Evolutionary conservation across 257 asterid genomes (phyloP).

Genomic region (Jacaranda copaia): DNA sequence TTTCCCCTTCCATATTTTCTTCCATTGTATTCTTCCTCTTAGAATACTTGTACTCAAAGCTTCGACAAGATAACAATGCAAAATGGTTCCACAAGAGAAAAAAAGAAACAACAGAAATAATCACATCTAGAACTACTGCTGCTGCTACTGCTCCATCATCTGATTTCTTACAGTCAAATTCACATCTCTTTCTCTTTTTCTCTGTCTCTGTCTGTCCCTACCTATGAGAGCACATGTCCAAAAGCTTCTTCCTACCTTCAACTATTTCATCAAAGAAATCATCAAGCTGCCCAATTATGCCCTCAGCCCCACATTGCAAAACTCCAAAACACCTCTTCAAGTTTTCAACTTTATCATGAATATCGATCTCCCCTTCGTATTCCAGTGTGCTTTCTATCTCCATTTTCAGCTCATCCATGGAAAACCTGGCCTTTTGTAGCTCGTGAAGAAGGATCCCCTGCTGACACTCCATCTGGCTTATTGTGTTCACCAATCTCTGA

Average conservation of each 20-base stretch:
- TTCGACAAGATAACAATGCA: constrained; percentile 31
- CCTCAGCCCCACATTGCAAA: constrained; percentile 59
- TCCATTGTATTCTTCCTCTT: constrained; percentile 18
- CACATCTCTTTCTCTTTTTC: constrained; percentile 21
- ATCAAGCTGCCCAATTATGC: constrained; percentile 65
- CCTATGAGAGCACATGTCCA: constrained; percentile 68
- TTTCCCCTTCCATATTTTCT: constrained; percentile 24
- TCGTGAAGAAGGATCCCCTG: constrained; percentile 60
- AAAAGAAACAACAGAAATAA: constrained; percentile 11
- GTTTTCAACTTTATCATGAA: constrained; percentile 50
- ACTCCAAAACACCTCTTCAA: constrained; percentile 59
- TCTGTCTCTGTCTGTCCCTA: constrained; percentile 25
- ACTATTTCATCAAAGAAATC: constrained; percentile 80
- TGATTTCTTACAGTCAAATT: constrained; percentile 42
- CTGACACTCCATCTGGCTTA: constrained; percentile 44
- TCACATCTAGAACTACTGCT: background rate
- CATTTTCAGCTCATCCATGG: constrained; percentile 52
- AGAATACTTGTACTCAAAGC: constrained; percentile 43
- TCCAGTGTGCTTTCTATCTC: constrained; percentile 48
- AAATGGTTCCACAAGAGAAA: constrained; percentile 15
- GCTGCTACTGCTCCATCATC: constrained; percentile 31
- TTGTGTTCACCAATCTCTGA: constrained; percentile 50
- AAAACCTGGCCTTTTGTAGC: constrained; percentile 44
- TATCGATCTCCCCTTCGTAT: constrained; percentile 41
- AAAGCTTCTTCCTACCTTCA: constrained; percentile 68